phyloP scores from a whole-genome alignment of 73 alveolate genomes.

The Symbiodinium natans region DNA sequence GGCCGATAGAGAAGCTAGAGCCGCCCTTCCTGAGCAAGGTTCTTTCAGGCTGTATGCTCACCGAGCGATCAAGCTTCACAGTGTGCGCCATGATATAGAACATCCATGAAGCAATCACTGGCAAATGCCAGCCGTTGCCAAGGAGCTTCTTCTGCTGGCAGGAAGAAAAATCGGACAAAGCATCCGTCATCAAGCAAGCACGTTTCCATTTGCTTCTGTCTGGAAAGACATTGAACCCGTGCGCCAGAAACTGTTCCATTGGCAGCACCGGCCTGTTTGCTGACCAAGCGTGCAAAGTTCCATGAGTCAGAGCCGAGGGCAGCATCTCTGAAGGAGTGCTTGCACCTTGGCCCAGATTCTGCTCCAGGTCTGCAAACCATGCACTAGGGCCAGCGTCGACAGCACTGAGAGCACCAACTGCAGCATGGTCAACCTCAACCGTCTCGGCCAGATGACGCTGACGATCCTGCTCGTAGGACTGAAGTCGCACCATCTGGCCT shows the following conservation, averaged over 20 bases:
- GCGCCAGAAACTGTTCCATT: not conserved
- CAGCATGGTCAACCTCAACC: no score
- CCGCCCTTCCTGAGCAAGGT: not conserved
- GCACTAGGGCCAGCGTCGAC: not conserved
- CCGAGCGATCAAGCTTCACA: not conserved
- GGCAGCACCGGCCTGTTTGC: not conserved
- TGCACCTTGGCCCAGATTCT: not conserved
- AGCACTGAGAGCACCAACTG: no score
- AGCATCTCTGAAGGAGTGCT: not conserved
- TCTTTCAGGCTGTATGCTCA: not conserved
- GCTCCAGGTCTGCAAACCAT: not conserved
- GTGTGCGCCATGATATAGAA: not conserved
- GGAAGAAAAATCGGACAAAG: no score
- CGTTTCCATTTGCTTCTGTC: no score
- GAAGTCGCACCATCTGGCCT: not conserved
- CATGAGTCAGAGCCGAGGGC: not conserved
- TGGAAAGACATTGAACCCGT: not conserved
- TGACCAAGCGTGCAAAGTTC: not conserved
- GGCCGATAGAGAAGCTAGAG: not conserved
- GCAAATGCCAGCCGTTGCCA: conserved; percentile 20
- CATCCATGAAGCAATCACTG: not conserved
- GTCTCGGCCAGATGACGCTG: not conserved
- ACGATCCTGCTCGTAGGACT: not conserved
- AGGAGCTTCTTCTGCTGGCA: not conserved
- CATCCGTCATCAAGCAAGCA: no score